Evolutionary conservation across 352 stramenopile species (phyloP), one percentile per base, ranked within the genome.

Genomic region (Phytophthora pisi): DNA sequence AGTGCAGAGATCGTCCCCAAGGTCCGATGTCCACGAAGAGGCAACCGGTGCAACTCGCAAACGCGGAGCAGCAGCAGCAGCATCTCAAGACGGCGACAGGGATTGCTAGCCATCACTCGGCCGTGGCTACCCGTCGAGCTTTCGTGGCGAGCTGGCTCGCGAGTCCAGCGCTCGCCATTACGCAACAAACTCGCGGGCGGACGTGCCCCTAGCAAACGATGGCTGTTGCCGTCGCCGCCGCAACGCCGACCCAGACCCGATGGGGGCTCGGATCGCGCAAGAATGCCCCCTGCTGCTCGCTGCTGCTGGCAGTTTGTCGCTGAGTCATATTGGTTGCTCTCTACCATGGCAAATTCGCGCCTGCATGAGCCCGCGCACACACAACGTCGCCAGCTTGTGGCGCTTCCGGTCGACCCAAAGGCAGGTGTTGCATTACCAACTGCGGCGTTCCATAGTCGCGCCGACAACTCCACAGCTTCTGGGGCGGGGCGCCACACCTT

Each of bases 351-450:
- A 24, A 31, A 38, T 38, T 38, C 31, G 11, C 1, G n/a, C 18
- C 36, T 8, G 13, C 4, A 30, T 47, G 47, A 46, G 45, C 47
- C 56, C 45, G 40, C 42, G 28, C 28, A n/a, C 43, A 26, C 16
- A 50, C 11, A 30, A 20, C 38, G 40, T 61, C 54, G 40, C 31
- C 24, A 16, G 34, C 42, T 66, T 60, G 55, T 66, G 51, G 31
- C 23, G 59, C 43, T 65, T 60, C 65, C 50, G 40, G 18, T 66
- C 64, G 42, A 49, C 51, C 51, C 26, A 45, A 45, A 51, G 40
- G 57, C 68, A 75, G 49, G 68, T 68, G 62, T 51, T 18, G 51
- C 55, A 46, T 74, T 74, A 74, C 67, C 52, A 53, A 61, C 51
- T 18, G 47, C n/a, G n/a, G 15, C 30, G n/a, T 30, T 45, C 38